Percentiles rank a stretch among this genome's conserved stretches.
Conservation (phyloP, 1,284 basidiomycete species). For the Trametes sp. region DNA sequence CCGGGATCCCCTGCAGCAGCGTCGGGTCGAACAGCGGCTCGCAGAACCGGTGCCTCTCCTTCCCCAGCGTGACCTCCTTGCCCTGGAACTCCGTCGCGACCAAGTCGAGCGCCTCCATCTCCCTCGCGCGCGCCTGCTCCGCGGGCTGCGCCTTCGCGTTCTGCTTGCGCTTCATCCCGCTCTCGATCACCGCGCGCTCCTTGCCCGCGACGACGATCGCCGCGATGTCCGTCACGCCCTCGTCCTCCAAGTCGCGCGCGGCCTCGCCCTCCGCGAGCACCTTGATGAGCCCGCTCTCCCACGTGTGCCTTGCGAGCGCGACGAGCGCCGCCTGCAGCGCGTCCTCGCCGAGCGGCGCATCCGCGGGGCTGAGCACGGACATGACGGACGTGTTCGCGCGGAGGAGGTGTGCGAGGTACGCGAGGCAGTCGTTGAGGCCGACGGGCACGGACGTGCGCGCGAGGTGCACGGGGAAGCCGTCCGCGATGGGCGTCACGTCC, state of each 20-base stretch:
- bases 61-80: conserved; percentile 80
- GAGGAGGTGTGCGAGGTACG: conserved; percentile 77
- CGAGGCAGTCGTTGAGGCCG: conserved; percentile 80
- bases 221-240: conserved; percentile 87
- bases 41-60: conserved; percentile 89
- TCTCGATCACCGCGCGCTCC: conserved; percentile 84
- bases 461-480: conserved; percentile 73
- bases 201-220: conserved; percentile 83
- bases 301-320: conserved; percentile 66
- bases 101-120: conserved; percentile 84
- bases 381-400: conserved; percentile 72
- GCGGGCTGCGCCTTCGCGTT: conserved; percentile 80
- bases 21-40: conserved; percentile 88
- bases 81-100: conserved; percentile 77
- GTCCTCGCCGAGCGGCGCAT: conserved; percentile 51
- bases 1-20: conserved; percentile 51
- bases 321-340: conserved; percentile 57
- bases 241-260: conserved; percentile 64
- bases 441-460: conserved; percentile 68
- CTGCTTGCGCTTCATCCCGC: conserved; percentile 78
- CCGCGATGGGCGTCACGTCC: conserved; percentile 83
- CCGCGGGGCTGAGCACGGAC: conserved; percentile 63
- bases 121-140: conserved; percentile 79
- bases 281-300: conserved; percentile 69
- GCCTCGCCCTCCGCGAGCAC: conserved; percentile 77